Evolutionary conservation across 129 eudicot species (phyloP), one percentile per base, ranked within the genome.

Genomic region (sunflower (Helianthus annuus)): DNA sequence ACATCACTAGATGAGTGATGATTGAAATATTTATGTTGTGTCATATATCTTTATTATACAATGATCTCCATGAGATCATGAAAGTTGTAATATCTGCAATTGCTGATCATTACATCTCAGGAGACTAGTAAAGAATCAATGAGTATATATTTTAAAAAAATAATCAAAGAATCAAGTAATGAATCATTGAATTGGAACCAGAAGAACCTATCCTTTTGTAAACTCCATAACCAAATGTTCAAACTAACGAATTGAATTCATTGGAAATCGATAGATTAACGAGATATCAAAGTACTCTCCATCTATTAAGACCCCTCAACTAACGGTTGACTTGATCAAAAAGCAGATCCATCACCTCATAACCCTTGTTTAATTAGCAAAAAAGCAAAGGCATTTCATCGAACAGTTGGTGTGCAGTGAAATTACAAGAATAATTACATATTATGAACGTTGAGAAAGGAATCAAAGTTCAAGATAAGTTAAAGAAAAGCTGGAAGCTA

Each of bases 121-220:
- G 71, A 73, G 73, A 64, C 68, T 68, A 66, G 7, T 57, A 80
- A 87, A 74, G 81, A 80, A 81, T 82, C 46, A 51, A 13, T 64
- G 24, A 56, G 40, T 49, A 46, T 72, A 63, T 72, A 70, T 65
- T 49, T 34, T 68, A 66, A 52, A 62, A 27, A 70, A 75, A 76
- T 77, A 82, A 80, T 14, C 7, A 72, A 70, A 78, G 80, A 79
- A 84, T 78, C 61, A 87, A 85, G 81, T 85, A 87, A 90, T 90
- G 46, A 76, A 36, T 83, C 58, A 64, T 72, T 72, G 80, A 81
- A 79, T 76, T 53, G 62, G 79, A 81, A 65, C 60, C 57, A 56
- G 27, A 70, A 14, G 4, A 29, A 58, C 51, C 15, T n/a, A 54
- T 52, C 39, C 55, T 45, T 68, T 42, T 54, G 85, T 88, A 72